Percentiles rank a stretch among this genome's conserved stretches.
phyloP scores from a whole-genome alignment of 768 basidiomycete genomes.

The Austroboletus eburneus region DNA sequence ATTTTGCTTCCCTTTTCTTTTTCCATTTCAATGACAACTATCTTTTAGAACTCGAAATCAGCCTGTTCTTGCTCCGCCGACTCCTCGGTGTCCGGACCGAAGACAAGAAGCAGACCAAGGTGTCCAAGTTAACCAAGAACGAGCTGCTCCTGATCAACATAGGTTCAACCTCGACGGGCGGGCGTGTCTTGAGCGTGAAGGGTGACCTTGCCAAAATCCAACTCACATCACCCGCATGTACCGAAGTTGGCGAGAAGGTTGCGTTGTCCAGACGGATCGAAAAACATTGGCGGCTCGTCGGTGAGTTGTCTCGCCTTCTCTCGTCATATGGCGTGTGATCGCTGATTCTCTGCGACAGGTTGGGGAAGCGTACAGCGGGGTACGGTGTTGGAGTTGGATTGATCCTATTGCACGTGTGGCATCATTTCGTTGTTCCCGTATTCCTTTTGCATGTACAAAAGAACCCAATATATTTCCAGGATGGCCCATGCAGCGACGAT shows the following conservation, averaged over 20 bases:
- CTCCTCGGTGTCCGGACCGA: slow-evolving; percentile 98
- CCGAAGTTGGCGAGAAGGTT: slow-evolving; percentile 96
- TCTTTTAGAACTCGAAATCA: slow-evolving; percentile 78
- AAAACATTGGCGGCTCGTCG: slow-evolving; percentile 97
- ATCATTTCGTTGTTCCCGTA: neutral
- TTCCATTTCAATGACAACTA: no score
- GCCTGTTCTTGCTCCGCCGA: slow-evolving; percentile 90
- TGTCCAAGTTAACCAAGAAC: slow-evolving; percentile 85
- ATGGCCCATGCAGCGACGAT: no score
- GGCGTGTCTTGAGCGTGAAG: slow-evolving; percentile 90
- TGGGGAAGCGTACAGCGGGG: slow-evolving; percentile 85
- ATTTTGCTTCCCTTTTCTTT: neutral
- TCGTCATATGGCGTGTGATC: neutral
- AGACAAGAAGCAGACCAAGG: slow-evolving; percentile 98
- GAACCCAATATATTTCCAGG: no score
- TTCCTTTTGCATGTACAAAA: neutral
- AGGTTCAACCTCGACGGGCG: slow-evolving; percentile 95
- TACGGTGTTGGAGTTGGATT: slow-evolving; percentile 78
- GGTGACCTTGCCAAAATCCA: slow-evolving; percentile 94
- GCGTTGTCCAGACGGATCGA: slow-evolving; percentile 92
- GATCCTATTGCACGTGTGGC: no score
- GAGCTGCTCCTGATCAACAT: slow-evolving; percentile 97
- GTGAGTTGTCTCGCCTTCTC: slow-evolving; percentile 41
- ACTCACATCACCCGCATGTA: slow-evolving; percentile 91
- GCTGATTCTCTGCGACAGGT: slow-evolving; percentile 30